Evolutionary conservation across 176 grass and related monocot genomes (phyloP), one percentile per base, ranked within the genome.

Genomic region (Oryza officinalis): DNA sequence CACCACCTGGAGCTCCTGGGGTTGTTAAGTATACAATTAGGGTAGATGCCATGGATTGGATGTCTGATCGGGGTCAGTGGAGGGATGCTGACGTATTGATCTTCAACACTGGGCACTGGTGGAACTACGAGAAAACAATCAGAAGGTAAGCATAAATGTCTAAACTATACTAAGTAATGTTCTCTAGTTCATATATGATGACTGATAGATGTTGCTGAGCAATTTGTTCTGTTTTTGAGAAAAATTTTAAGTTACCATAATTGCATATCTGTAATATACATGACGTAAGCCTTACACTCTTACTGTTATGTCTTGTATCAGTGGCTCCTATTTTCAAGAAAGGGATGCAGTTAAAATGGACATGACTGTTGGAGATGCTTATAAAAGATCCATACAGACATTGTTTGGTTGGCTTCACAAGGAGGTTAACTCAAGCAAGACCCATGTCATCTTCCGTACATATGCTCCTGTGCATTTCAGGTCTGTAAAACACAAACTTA

Each of bases 71-170:
- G 30, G 30, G 72, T 63, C 83, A 79, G 65, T 98, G 92, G 92
- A 95, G 80, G 63, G 92, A 90, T 65, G 90, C 95, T 81, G 92
- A 98, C 78, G 27, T 95, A 5, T 72, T 98, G 18, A 85, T 98
- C 81, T 88, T 98, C 25, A 98, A 98, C 86, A 93, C 90, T 61
- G 91, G 90, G 69, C 95, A 98, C 73, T 98, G 95, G 92, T 98
- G 95, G 95, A 95, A 86, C 71, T 80, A 98, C 32, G 92, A 86
- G 72, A 95, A 98, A 83, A 98, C 92, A 45, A 90, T 94, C 46
- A 75, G 88, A 82, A 85, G 86, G 95, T 94, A 82, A 94, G 67
- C 44, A 46, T 69, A 44, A 63, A 2, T 54, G 33, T 49, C 27
- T 66, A 41, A 41, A 33, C 6, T 63, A 27, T 77, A 41, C 38